Percentiles rank a stretch among this genome's conserved stretches.
These are phyloP conservation scores for Aleurites moluccanus DNA, from an alignment of 441 rosid genomes.

Conservation along the genomic window DNA sequence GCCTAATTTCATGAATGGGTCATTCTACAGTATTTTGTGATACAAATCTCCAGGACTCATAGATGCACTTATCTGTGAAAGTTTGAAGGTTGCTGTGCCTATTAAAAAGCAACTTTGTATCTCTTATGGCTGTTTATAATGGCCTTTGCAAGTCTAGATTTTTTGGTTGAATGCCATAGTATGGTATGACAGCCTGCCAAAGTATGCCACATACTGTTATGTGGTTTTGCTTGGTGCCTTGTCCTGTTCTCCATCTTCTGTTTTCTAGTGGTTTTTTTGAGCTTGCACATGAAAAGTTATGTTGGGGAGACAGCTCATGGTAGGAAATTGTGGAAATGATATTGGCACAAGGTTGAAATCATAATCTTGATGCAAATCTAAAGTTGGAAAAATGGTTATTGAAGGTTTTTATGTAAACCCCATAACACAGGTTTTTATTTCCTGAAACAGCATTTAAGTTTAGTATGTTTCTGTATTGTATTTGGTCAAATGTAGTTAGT, in stretches of 20 bases:
- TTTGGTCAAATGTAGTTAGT: background rate
- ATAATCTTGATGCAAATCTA: slow-evolving; percentile 1
- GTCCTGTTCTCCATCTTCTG: background rate
- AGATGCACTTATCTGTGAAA: background rate
- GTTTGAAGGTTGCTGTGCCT: background rate
- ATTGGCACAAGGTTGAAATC: background rate
- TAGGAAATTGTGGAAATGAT: background rate
- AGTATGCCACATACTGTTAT: background rate
- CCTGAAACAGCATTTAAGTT: background rate
- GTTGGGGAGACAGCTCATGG: background rate
- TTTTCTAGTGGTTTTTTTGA: background rate
- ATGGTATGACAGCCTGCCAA: background rate
- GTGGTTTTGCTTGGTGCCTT: background rate
- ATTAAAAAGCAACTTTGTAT: background rate
- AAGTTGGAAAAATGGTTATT: background rate
- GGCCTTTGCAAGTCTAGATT: background rate
- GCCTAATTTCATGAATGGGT: background rate
- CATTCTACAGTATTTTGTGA: background rate
- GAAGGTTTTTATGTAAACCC: background rate
- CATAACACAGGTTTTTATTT: background rate
- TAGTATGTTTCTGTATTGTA: background rate
- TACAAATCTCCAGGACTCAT: too few relatives aligned
- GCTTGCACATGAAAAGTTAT: background rate
- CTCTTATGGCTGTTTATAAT: background rate
- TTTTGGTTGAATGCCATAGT: background rate